Evolutionary conservation across 2,329 filamentous ascomycete genomes (phyloP).

Genomic region (Colletotrichum gigasporum): DNA sequence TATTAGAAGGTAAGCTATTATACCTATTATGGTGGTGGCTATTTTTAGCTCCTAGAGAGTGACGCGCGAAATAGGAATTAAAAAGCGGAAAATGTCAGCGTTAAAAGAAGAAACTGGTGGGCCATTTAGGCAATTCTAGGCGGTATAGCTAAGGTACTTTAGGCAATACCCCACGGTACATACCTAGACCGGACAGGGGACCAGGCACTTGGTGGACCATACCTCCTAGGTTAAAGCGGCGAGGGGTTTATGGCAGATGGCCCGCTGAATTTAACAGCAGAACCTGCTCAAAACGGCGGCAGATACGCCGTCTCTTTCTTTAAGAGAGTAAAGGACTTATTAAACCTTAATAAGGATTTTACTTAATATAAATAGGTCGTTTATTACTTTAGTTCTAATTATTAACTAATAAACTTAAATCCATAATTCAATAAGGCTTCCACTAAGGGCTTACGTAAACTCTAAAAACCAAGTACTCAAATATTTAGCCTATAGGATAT

Average conservation of each 20-base stretch:
- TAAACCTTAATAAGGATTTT: slow-evolving; percentile 35
- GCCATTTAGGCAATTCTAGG: too few relatives aligned
- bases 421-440: too few relatives aligned
- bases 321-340: slow-evolving; percentile 30
- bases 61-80: not conserved
- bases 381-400: too few relatives aligned
- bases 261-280: not conserved
- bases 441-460: too few relatives aligned
- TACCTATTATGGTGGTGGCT: not conserved
- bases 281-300: not conserved
- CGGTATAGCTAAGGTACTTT: not conserved
- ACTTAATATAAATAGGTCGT: slow-evolving; percentile 17
- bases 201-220: not conserved
- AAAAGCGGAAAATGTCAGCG: not conserved
- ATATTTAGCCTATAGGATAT: too few relatives aligned
- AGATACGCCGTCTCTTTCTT: not conserved
- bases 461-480: too few relatives aligned
- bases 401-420: not conserved
- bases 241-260: not conserved
- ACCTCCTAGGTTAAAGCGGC: not conserved
- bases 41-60: too few relatives aligned
- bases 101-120: not conserved
- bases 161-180: not conserved
- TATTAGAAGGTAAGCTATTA: too few relatives aligned
- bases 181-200: not conserved